These are phyloP conservation scores for Magnolia changhungtana DNA, from an alignment of 164 flowering plant genomes.

Conservation along the genomic window DNA sequence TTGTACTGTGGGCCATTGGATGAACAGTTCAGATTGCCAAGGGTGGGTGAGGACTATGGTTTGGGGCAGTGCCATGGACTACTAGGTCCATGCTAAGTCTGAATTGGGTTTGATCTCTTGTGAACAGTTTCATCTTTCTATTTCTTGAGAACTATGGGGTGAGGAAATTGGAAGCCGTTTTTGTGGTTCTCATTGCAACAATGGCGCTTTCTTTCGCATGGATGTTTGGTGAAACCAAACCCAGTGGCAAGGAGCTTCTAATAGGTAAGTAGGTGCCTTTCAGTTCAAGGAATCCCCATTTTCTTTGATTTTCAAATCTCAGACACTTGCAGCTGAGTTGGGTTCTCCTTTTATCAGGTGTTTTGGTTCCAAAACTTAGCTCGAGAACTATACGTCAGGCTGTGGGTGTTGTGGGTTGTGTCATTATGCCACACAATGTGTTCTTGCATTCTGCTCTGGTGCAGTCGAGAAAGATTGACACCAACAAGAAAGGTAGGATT, in stretches of 20 bases:
- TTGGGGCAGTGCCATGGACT: not conserved
- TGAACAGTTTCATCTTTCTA: slow-evolving; percentile 70
- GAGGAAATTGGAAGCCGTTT: slow-evolving; percentile 88
- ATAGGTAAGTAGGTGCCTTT: slow-evolving; percentile 36
- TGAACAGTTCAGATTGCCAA: too few species aligned
- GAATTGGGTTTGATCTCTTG: slow-evolving; percentile 3
- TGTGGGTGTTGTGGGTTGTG: slow-evolving; percentile 90
- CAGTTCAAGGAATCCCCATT: not conserved
- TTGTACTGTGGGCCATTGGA: too few species aligned
- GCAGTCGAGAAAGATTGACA: slow-evolving; percentile 77
- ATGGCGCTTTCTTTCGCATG: slow-evolving; percentile 92
- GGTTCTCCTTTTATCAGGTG: slow-evolving; percentile 35
- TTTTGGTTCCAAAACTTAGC: slow-evolving; percentile 80
- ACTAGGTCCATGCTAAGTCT: not conserved
- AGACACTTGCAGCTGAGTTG: not conserved
- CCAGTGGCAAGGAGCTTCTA: slow-evolving; percentile 70
- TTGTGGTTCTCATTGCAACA: slow-evolving; percentile 74
- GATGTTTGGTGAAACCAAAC: slow-evolving; percentile 88
- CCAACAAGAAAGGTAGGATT: slow-evolving; percentile 51
- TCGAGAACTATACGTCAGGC: slow-evolving; percentile 83
- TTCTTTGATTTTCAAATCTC: not conserved
- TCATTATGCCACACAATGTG: slow-evolving; percentile 92
- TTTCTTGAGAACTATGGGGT: slow-evolving; percentile 96
- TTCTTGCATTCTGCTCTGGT: slow-evolving; percentile 91
- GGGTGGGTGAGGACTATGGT: not conserved